phyloP scores from a whole-genome alignment of 2,329 filamentous ascomycete species.

The Colletotrichum higginsianum region DNA sequence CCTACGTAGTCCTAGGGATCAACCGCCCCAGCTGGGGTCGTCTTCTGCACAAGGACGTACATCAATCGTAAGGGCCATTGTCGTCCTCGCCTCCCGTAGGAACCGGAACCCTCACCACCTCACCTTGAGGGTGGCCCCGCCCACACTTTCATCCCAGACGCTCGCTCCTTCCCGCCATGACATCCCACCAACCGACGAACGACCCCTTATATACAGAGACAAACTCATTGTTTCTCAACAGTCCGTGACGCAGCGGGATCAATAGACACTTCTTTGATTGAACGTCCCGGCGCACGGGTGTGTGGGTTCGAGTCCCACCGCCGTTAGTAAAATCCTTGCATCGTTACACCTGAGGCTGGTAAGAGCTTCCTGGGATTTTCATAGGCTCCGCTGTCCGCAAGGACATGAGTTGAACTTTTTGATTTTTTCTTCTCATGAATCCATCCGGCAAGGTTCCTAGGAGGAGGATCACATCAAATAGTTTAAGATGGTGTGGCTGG shows the following conservation, averaged over 20 bases:
- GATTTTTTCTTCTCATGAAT: neutral
- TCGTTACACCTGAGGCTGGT: conserved; percentile 35
- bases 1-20: too few species aligned
- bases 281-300: conserved; percentile 26
- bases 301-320: conserved; percentile 25
- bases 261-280: conserved; percentile 18
- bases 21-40: too few species aligned
- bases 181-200: too few species aligned
- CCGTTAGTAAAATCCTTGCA: conserved; percentile 23
- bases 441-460: neutral
- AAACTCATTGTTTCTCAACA: conserved; percentile 1
- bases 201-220: conserved; percentile 1
- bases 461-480: too few species aligned
- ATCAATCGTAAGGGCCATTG: neutral
- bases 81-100: neutral
- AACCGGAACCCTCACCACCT: neutral
- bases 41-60: neutral
- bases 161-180: neutral
- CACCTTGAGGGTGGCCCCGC: neutral
- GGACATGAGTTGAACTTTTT: conserved; percentile 14
- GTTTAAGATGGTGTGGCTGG: too few species aligned
- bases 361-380: conserved; percentile 28
- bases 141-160: conserved; percentile 4
- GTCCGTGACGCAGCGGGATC: conserved; percentile 9
- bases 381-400: neutral